Percentiles rank a stretch among this genome's conserved stretches.
Conservation (phyloP, 345 rosid species). For the Moricandia arvensis region DNA sequence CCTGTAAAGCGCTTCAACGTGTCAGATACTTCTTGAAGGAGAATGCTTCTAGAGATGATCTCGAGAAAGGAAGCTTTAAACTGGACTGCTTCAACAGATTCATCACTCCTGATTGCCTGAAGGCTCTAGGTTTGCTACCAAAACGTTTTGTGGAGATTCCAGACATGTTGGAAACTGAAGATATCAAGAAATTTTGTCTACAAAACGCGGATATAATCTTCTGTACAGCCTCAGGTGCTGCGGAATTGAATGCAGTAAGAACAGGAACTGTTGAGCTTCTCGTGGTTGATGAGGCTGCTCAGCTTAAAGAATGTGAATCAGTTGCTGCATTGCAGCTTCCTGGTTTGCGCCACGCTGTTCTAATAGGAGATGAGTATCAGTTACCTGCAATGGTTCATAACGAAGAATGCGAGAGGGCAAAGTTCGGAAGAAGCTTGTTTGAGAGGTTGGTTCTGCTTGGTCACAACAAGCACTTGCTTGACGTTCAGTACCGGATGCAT, state of each 20-base stretch:
- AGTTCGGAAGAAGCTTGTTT: conserved; percentile 68
- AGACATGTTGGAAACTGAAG: background rate
- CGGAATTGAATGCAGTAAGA: conserved; percentile 8
- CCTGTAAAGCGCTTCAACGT: conserved; percentile 21
- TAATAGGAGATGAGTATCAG: conserved; percentile 50
- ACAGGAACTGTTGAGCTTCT: conserved; percentile 21
- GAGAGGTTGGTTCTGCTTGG: conserved; percentile 53
- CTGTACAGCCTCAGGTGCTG: conserved; percentile 46
- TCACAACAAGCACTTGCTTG: conserved; percentile 49
- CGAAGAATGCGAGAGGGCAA: conserved; percentile 35
- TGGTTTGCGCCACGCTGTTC: conserved; percentile 44
- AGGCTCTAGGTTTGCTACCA: background rate
- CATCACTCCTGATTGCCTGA: background rate
- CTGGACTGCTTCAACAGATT: background rate
- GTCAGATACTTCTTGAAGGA: background rate
- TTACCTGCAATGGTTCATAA: conserved; percentile 47
- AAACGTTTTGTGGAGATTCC: background rate
- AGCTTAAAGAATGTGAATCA: conserved; percentile 56
- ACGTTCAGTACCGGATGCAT: conserved; percentile 70
- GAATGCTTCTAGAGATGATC: background rate
- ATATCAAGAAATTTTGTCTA: conserved; percentile 23
- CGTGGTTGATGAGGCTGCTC: conserved; percentile 55
- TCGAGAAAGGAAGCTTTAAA: background rate
- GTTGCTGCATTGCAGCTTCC: conserved; percentile 43
- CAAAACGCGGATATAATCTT: conserved; percentile 36